These are phyloP conservation scores for Polychytrium aggregatum DNA, from an alignment of 192 early-diverging fungal genomes.

Conservation along the genomic window DNA sequence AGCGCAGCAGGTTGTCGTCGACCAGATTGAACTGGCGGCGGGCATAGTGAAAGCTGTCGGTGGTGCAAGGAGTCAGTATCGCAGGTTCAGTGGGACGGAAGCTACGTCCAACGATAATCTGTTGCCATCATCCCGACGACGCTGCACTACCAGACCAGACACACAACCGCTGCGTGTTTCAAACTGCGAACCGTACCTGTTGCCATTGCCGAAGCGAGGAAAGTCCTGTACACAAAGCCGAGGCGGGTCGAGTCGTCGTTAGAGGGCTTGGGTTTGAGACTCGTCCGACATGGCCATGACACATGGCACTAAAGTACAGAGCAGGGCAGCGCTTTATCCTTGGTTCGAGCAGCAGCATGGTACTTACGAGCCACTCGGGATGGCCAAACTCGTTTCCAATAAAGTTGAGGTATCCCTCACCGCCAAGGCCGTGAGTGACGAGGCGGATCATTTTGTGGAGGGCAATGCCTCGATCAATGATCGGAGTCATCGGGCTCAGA, in stretches of 20 bases:
- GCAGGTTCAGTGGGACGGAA: too few species aligned
- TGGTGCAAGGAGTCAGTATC: too few species aligned
- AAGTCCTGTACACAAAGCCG: conserved; percentile 79
- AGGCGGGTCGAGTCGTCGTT: too few species aligned
- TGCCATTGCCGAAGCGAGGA: conserved; percentile 77
- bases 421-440: conserved; percentile 79
- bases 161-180: not conserved
- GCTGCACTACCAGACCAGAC: conserved; percentile 9
- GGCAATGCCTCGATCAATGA: conserved; percentile 87
- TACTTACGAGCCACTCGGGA: conserved; percentile 80
- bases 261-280: too few species aligned
- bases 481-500: conserved; percentile 63
- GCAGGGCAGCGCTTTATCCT: not conserved
- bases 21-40: conserved; percentile 90
- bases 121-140: not conserved
- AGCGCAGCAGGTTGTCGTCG: conserved; percentile 78
- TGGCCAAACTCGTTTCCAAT: conserved; percentile 99
- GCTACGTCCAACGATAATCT: too few species aligned
- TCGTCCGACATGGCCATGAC: too few species aligned
- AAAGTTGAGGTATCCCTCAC: conserved; percentile 94
- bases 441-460: conserved; percentile 93
- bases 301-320: too few species aligned
- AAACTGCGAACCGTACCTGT: conserved; percentile 12
- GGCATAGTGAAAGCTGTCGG: conserved; percentile 82
- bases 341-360: not conserved